Evolutionary conservation across 2,329 filamentous ascomycete genomes (phyloP).

Genomic region (Aspergillus fijiensis): DNA sequence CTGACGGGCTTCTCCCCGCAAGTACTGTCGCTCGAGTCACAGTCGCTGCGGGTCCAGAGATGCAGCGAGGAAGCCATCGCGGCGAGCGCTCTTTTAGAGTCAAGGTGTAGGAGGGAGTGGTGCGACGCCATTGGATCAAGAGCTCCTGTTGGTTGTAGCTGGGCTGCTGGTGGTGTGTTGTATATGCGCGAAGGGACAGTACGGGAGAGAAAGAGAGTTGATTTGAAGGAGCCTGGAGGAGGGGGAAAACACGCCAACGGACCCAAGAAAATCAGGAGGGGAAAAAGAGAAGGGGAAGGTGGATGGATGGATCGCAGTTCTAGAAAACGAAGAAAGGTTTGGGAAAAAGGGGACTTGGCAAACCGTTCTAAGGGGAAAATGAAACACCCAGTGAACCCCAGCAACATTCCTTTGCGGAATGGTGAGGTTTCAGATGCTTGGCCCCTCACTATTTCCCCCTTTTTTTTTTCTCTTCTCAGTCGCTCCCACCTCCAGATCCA

Average conservation of each 20-base stretch:
- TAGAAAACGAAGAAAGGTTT: neutral
- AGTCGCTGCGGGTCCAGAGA: neutral
- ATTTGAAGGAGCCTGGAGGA: too few species aligned
- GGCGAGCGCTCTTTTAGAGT: neutral
- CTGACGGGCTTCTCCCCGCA: conserved; percentile 18
- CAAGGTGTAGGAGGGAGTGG: neutral
- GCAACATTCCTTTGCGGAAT: neutral
- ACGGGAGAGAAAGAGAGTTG: too few species aligned
- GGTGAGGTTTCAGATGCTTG: neutral
- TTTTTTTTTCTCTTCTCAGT: neutral
- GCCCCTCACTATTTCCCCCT: neutral
- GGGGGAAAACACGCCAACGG: too few species aligned
- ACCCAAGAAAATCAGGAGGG: neutral
- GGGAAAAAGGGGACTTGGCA: neutral
- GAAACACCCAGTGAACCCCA: neutral
- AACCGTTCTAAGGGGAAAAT: neutral
- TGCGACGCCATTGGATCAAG: neutral
- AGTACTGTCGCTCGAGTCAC: neutral
- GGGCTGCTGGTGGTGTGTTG: too few species aligned
- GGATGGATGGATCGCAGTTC: neutral
- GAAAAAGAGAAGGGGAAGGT: neutral
- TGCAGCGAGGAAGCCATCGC: neutral
- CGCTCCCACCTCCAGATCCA: too few species aligned
- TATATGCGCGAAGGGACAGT: too few species aligned
- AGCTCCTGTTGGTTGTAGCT: too few species aligned